phyloP scores from a whole-genome alignment of 1,284 basidiomycete genomes.

The Marasmius sp. region DNA sequence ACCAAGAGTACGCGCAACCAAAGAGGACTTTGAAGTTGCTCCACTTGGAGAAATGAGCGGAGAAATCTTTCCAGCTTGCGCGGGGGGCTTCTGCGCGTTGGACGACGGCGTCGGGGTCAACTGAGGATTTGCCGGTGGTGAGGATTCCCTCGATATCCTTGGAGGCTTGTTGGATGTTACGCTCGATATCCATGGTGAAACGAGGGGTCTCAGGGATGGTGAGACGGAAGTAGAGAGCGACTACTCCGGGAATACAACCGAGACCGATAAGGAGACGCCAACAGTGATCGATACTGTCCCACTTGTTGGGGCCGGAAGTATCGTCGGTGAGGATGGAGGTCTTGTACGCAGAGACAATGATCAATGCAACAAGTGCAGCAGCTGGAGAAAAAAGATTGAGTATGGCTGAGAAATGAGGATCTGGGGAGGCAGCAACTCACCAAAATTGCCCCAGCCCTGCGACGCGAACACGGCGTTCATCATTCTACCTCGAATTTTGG shows the following conservation, averaged over 20 bases:
- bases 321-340: constrained; percentile 48
- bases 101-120: constrained; percentile 56
- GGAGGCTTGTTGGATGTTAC: constrained; percentile 74
- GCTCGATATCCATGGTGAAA: constrained; percentile 90
- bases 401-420: constrained; percentile 13
- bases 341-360: constrained; percentile 73
- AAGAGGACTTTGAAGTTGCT: constrained; percentile 66
- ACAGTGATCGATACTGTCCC: constrained; percentile 55
- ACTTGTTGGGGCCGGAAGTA: constrained; percentile 31
- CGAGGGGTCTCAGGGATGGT: constrained; percentile 80
- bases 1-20: constrained; percentile 71
- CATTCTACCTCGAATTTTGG: constrained; percentile 69
- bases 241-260: constrained; percentile 63
- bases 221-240: constrained; percentile 77
- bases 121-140: constrained; percentile 47
- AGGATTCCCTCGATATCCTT: constrained; percentile 37
- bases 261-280: constrained; percentile 76
- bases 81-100: constrained; percentile 65
- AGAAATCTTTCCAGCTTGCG: constrained; percentile 66
- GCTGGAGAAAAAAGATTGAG: constrained; percentile 25
- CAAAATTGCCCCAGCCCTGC: constrained; percentile 72
- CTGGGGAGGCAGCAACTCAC: constrained; percentile 32
- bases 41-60: constrained; percentile 59
- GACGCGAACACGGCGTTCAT: constrained; percentile 72
- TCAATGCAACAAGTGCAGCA: constrained; percentile 69